These are phyloP conservation scores for Endocladia muricata DNA, from an alignment of 31 red algal species.

Conservation along the genomic window DNA sequence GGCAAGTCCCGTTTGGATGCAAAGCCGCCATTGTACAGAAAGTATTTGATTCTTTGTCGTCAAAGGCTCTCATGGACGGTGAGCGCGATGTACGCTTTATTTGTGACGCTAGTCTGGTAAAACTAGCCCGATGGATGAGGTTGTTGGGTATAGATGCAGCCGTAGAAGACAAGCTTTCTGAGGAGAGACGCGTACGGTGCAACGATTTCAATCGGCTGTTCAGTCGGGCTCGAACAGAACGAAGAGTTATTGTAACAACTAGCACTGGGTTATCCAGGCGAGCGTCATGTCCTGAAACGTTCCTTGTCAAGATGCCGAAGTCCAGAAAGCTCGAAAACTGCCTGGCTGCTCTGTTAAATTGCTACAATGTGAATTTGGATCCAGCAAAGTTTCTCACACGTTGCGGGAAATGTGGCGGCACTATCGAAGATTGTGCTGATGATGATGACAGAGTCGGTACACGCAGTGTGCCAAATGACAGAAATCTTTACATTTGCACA, in stretches of 20 bases:
- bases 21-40: neutral
- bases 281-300: slow-evolving; percentile 40
- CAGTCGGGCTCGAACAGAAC: slow-evolving; percentile 7
- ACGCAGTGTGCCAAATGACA: slow-evolving; percentile 9
- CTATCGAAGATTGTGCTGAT: slow-evolving; percentile 3
- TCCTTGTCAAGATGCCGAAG: slow-evolving; percentile 18
- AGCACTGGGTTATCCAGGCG: slow-evolving; percentile 21
- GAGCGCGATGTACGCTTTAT: slow-evolving; percentile 18
- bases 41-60: neutral
- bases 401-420: slow-evolving; percentile 52
- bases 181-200: slow-evolving; percentile 23
- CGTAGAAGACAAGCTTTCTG: slow-evolving; percentile 15
- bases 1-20: neutral
- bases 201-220: slow-evolving; percentile 48
- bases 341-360: slow-evolving; percentile 17
- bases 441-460: slow-evolving; percentile 19
- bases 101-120: slow-evolving; percentile 34
- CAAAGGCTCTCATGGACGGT: neutral
- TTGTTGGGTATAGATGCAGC: slow-evolving; percentile 41
- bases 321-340: slow-evolving; percentile 17
- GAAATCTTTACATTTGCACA: slow-evolving; percentile 20
- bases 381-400: slow-evolving; percentile 15
- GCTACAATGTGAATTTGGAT: slow-evolving; percentile 41
- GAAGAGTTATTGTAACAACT: slow-evolving; percentile 46
- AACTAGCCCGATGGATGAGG: slow-evolving; percentile 40